Evolutionary conservation across 805 yeast genomes (phyloP), one percentile per base, ranked within the genome.

Genomic region (Suhomyces faveliae): DNA sequence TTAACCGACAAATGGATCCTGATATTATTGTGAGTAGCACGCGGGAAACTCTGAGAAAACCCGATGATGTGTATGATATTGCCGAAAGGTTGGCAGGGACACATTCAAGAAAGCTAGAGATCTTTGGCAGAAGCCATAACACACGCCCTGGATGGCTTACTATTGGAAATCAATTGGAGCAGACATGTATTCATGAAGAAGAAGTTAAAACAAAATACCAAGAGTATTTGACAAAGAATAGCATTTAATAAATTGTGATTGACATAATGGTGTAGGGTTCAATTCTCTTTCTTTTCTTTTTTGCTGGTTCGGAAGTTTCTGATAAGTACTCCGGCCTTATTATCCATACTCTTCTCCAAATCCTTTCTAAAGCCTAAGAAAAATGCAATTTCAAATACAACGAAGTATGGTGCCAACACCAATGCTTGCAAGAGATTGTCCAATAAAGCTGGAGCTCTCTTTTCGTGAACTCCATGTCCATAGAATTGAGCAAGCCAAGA

Each of bases 351-450:
- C 47, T 67, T 71, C 50, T 81, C 73, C 46, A 85, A 64, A 22
- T 77, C 80, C 45, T 64, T 65, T 55, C 81, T 74, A 58, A 68
- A 78, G 0, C 97, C 97, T n/a, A 83, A 56, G 47, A 69, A 63
- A 57, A 89, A 88, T 11, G 87, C 75, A 2, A 85, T 59, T 63
- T 94, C 98, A 63, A 84, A 88, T 11, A 84, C 70, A 3, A 90
- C 96, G 62, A 92, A 91, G 60, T 80, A 89, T 1, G 98, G 98
- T 0, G 98, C 98, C 52, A 91, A 71, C 0, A 92, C 89, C 15
- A 92, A 63, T 4, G 97, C 94, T 61, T 90, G 97, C 4, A 84
- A 68, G 40, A 89, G 70, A 60, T 85, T 91, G 58, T 91, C 96
- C 35, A 89, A 63, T 45, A 92, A 66, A 0, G 98, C 97, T 0